phyloP scores from a whole-genome alignment of 345 rosid species.

The Gossypium thurberi region DNA sequence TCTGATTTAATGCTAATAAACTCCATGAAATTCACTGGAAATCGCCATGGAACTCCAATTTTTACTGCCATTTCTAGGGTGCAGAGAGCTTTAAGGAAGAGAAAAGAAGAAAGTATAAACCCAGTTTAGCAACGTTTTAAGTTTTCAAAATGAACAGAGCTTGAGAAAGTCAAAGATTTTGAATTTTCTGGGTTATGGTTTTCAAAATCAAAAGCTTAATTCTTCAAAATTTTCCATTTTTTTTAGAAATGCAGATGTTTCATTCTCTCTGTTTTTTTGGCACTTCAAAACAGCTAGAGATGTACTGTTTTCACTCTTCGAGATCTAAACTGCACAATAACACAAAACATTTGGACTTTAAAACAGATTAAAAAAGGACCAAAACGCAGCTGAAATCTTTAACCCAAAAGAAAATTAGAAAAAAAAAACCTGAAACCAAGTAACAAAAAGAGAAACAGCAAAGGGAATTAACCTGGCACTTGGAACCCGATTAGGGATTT shows the following conservation, averaged over 20 bases:
- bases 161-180: not conserved
- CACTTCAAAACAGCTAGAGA: not conserved
- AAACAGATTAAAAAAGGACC: not conserved
- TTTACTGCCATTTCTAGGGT: not conserved
- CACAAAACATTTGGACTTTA: not conserved
- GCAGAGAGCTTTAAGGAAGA: not conserved
- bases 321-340: constrained; percentile 20
- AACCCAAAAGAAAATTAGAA: not conserved
- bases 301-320: not conserved
- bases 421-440: not conserved
- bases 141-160: not conserved
- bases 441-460: not conserved
- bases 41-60: not conserved
- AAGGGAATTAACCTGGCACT: constrained; percentile 65
- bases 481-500: constrained; percentile 87
- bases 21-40: not conserved
- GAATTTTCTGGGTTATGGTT: not conserved
- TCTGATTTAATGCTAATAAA: not conserved
- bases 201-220: constrained; percentile 3
- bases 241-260: too few species aligned
- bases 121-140: not conserved
- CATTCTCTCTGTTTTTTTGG: too few species aligned
- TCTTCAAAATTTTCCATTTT: not conserved
- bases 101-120: not conserved
- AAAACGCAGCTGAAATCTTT: not conserved